Evolutionary conservation across 1,284 basidiomycete genomes (phyloP).

Genomic region (Cryptococcus amylolentus): DNA sequence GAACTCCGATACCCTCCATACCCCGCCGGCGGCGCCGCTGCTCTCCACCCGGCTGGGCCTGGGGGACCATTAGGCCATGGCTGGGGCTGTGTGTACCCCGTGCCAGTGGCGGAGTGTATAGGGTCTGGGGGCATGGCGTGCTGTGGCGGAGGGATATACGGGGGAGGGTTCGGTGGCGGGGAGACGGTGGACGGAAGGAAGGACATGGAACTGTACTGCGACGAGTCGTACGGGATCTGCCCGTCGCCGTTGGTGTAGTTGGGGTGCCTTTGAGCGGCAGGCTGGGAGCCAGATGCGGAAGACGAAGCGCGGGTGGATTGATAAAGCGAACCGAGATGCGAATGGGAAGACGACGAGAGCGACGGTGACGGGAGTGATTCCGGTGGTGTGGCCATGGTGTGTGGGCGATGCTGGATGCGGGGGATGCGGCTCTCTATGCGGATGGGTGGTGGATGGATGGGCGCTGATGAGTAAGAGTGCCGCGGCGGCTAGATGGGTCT

Average conservation of each 20-base stretch:
- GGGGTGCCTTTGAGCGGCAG: conserved; percentile 12
- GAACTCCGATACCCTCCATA: not conserved
- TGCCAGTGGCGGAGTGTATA: conserved; percentile 28
- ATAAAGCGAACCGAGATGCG: conserved; percentile 24
- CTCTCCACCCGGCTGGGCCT: conserved; percentile 14
- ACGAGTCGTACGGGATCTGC: not conserved
- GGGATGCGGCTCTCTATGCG: not conserved
- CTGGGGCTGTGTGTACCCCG: not conserved
- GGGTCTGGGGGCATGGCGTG: conserved; percentile 48
- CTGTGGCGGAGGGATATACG: conserved; percentile 45
- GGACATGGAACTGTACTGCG: conserved; percentile 5
- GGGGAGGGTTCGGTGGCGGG: conserved; percentile 39
- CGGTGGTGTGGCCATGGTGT: conserved; percentile 33
- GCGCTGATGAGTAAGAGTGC: not conserved
- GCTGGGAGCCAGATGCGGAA: conserved; percentile 18
- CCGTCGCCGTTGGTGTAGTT: conserved; percentile 11
- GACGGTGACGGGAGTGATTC: conserved; percentile 35
- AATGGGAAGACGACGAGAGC: conserved; percentile 33
- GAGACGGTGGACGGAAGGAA: conserved; percentile 41
- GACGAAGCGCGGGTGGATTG: conserved; percentile 19
- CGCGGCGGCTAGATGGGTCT: not conserved
- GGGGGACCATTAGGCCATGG: conserved; percentile 10
- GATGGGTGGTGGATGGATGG: not conserved
- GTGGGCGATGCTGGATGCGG: not conserved
- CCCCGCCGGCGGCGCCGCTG: not conserved